These are phyloP conservation scores for Cydonia oblonga DNA, from an alignment of 331 rosid species.

Conservation along the genomic window DNA sequence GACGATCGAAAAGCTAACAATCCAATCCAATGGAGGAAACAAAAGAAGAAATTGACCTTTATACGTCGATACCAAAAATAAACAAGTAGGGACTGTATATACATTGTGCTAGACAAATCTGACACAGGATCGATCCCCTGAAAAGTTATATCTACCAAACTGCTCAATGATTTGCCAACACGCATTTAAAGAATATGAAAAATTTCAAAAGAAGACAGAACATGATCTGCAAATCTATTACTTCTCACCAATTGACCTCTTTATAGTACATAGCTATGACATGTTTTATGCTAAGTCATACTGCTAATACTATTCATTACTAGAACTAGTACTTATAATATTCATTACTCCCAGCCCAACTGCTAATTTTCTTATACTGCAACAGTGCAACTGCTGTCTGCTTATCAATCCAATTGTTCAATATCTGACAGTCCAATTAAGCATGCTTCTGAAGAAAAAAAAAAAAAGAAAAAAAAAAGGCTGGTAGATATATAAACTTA, in stretches of 20 bases:
- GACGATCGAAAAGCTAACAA: background rate
- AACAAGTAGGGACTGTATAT: background rate
- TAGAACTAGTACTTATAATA: background rate
- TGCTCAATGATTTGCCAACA: slow-evolving; percentile 11
- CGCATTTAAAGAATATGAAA: background rate
- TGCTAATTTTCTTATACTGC: background rate
- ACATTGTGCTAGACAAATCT: slow-evolving; percentile 18
- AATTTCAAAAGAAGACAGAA: slow-evolving; percentile 22
- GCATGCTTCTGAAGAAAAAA: background rate
- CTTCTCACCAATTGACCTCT: slow-evolving; percentile 28
- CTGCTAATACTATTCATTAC: background rate
- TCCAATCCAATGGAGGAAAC: background rate
- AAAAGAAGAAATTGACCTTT: slow-evolving; percentile 14
- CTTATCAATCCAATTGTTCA: background rate
- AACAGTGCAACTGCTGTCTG: background rate
- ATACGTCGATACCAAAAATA: background rate
- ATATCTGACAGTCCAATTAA: background rate
- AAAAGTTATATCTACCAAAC: slow-evolving; percentile 1
- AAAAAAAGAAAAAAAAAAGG: background rate
- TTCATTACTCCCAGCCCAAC: slow-evolving; percentile 8
- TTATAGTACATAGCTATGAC: slow-evolving; percentile 23
- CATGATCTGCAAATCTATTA: slow-evolving; percentile 50
- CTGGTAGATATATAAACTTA: background rate
- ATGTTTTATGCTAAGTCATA: slow-evolving; percentile 9
- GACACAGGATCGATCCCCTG: slow-evolving; percentile 5